Conservation (phyloP, 2,329 filamentous ascomycete species). For the Lasiodiplodia gonubiensis region DNA sequence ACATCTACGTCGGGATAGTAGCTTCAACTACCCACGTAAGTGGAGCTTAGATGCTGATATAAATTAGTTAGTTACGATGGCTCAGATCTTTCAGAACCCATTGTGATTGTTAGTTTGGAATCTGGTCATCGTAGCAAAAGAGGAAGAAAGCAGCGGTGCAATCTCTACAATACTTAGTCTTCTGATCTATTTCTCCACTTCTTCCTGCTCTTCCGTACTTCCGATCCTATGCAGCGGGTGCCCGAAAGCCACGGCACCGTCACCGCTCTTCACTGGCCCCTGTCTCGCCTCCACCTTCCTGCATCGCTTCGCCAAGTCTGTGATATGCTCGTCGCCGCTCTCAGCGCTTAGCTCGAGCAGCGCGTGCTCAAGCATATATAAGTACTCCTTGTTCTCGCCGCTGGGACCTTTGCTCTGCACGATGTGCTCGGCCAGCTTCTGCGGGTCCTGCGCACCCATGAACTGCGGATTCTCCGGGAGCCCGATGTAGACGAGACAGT, state of each 20-base stretch:
- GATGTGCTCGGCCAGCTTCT: conserved; percentile 81
- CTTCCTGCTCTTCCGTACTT: conserved; percentile 65
- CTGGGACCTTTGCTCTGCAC: conserved; percentile 77
- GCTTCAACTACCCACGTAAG: too few relatives aligned
- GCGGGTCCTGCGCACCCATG: conserved; percentile 79
- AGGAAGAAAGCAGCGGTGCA: not conserved
- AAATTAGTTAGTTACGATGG: too few relatives aligned
- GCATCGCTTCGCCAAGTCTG: conserved; percentile 77
- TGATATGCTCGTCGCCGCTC: conserved; percentile 83
- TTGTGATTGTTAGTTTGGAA: too few relatives aligned
- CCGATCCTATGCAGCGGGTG: conserved; percentile 49
- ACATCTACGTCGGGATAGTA: too few relatives aligned
- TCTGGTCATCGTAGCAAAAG: not conserved
- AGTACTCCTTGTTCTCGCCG: conserved; percentile 88
- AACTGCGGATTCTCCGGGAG: conserved; percentile 94
- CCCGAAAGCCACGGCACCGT: not conserved
- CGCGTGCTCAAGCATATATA: conserved; percentile 78
- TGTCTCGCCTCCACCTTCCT: conserved; percentile 63
- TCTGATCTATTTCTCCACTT: conserved; percentile 55
- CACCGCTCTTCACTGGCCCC: conserved; percentile 50
- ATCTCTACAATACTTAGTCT: not conserved
- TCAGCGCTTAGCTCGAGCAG: conserved; percentile 74
- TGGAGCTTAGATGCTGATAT: too few relatives aligned
- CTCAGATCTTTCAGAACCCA: too few relatives aligned
- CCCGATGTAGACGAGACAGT: conserved; percentile 87